These are phyloP conservation scores for Geotrichum cucujoidarum DNA, from an alignment of 1,139 yeast genomes.

Conservation along the genomic window DNA sequence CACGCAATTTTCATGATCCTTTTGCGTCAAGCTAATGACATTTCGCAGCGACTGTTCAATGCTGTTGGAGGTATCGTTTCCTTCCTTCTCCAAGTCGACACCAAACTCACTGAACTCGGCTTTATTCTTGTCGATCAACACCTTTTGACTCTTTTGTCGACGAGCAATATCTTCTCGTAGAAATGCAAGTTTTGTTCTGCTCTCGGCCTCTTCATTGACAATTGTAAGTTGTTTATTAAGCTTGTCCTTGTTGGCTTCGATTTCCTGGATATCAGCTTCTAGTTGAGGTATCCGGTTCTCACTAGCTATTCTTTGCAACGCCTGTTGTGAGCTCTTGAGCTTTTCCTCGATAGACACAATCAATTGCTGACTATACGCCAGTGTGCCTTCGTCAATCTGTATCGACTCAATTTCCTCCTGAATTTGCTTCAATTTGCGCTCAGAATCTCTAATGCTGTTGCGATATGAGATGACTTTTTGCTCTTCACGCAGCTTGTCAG, in stretches of 20 bases:
- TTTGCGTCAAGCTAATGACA: slow-evolving; percentile 6
- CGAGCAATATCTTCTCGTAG: slow-evolving; percentile 39
- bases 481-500: slow-evolving; percentile 40
- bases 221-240: slow-evolving; percentile 48
- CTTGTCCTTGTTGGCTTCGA: slow-evolving; percentile 55
- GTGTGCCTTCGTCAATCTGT: slow-evolving; percentile 41
- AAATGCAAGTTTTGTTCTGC: slow-evolving; percentile 48
- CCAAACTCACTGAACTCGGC: slow-evolving; percentile 23
- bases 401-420: slow-evolving; percentile 40
- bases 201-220: slow-evolving; percentile 56
- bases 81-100: slow-evolving; percentile 25
- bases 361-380: slow-evolving; percentile 39
- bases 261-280: slow-evolving; percentile 39
- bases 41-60: slow-evolving; percentile 7
- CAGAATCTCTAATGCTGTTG: slow-evolving; percentile 37
- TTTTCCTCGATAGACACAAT: slow-evolving; percentile 39
- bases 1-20: slow-evolving; percentile 1
- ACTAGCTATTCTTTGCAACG: slow-evolving; percentile 33
- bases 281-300: slow-evolving; percentile 41
- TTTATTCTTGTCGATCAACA: slow-evolving; percentile 27
- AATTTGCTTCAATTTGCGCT: slow-evolving; percentile 36
- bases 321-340: slow-evolving; percentile 23
- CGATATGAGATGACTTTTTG: slow-evolving; percentile 42
- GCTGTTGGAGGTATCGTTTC: not conserved
- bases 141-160: slow-evolving; percentile 32